Percentiles rank a stretch among this genome's conserved stretches.
Evolutionary conservation across 805 yeast genomes (phyloP).

Genomic region (Ogataea philodendri): DNA sequence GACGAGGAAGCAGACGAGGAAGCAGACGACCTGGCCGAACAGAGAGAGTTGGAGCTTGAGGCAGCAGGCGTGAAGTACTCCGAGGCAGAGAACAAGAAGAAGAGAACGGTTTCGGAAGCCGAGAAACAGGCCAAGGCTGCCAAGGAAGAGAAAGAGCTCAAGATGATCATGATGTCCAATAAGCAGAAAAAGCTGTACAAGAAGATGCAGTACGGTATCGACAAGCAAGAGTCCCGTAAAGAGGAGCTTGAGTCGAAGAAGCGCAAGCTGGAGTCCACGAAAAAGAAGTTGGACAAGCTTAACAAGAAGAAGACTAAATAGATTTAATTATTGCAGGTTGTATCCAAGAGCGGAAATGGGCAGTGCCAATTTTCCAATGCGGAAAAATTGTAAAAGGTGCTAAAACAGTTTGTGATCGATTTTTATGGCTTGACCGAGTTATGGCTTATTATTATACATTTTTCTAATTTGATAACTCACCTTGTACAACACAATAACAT

Average conservation of each 20-base stretch:
- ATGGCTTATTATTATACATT: slow-evolving; percentile 2
- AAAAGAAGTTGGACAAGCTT: slow-evolving; percentile 26
- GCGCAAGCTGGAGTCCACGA: slow-evolving; percentile 65
- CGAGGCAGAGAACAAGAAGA: slow-evolving; percentile 45
- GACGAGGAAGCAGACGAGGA: slow-evolving; percentile 51
- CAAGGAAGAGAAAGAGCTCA: slow-evolving; percentile 76
- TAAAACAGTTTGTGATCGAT: too few relatives aligned
- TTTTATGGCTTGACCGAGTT: too few relatives aligned
- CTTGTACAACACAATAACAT: neutral
- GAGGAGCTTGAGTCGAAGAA: slow-evolving; percentile 67
- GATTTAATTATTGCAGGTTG: slow-evolving; percentile 1
- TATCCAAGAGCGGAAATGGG: slow-evolving; percentile 1
- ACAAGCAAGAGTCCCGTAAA: slow-evolving; percentile 75
- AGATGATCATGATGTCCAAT: slow-evolving; percentile 96
- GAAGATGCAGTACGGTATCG: slow-evolving; percentile 90
- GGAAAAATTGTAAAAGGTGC: too few relatives aligned
- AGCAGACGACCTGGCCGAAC: slow-evolving; percentile 55
- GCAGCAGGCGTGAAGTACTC: slow-evolving; percentile 82
- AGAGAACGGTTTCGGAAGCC: slow-evolving; percentile 37
- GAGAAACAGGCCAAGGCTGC: slow-evolving; percentile 55
- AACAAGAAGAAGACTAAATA: slow-evolving; percentile 6
- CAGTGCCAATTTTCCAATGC: too few relatives aligned
- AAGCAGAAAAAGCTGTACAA: slow-evolving; percentile 92
- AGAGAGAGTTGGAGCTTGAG: slow-evolving; percentile 86
- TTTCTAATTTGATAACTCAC: neutral